Evolutionary conservation across 2,329 filamentous ascomycete genomes (phyloP), one percentile per base, ranked within the genome.

Genomic region (Phaeosphaeriaceae sp.): DNA sequence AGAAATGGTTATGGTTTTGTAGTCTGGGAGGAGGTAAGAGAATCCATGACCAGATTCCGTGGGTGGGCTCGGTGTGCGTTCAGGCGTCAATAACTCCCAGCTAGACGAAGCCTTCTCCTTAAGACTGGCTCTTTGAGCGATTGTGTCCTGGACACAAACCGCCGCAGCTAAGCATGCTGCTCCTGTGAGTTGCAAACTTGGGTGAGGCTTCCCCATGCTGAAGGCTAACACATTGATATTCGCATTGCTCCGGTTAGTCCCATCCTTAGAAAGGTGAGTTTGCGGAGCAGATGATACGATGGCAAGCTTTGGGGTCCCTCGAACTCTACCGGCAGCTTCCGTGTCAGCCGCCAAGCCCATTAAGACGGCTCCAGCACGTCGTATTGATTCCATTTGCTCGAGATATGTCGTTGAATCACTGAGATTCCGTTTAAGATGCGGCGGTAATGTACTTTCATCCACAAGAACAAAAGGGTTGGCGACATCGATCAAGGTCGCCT

Each of bases 381-480:
- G 77, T 40, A 88, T 84, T 1, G 72, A 70, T 46, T 87, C 84
- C 20, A 88, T 73, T 1, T 71, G 76, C 1, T 54, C 77, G 34
- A 87, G 71, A 8, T 58, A 66, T 0, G 72, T 74, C 0, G 55
- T 18, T 5, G 81, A 71, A 1, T 86, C 67, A 2, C 73, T 71
- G 11, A 41, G 50, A 8, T 47, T 48, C 8, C 40, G 39, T 12
- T 82, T 77, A 8, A 87, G 76, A 15, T 76, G 72, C 15, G 80
- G 73, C 0, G 85, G 84, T 0, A 79, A 75, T 28, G 85, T 73
- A 6, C 74, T 72, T 3, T 76, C 75, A n/a, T 77, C 66, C 0
- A 88, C 73, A 55, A 88, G 87, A 4, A 85, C 77, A 42, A 83
- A 83, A 0, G 85, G 86, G 58, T 87, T 88, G 1, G 81, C 81